Evolutionary conservation across 2,329 filamentous ascomycete species (phyloP).

Genomic region (Fusarium keratoplasticum): DNA sequence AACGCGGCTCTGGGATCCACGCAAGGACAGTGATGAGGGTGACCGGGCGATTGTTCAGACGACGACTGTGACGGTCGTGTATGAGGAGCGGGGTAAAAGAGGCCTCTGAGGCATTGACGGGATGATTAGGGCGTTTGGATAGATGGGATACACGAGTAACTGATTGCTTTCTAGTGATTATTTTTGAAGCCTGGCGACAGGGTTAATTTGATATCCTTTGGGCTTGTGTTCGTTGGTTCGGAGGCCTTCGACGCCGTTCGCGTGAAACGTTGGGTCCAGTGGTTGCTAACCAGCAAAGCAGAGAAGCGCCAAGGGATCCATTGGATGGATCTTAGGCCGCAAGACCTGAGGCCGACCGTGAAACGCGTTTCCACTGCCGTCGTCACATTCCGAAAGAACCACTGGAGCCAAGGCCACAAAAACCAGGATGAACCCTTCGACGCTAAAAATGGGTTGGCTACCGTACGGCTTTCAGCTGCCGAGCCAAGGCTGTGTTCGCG

Average conservation of each 20-base stretch:
- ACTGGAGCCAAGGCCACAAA: neutral
- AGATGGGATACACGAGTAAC: neutral
- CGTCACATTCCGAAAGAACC: neutral
- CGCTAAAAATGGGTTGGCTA: neutral
- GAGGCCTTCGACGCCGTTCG: neutral
- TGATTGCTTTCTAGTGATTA: neutral
- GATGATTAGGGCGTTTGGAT: neutral
- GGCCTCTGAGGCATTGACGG: neutral
- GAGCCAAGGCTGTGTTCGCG: constrained; percentile 37
- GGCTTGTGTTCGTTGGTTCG: neutral
- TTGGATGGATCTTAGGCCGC: neutral
- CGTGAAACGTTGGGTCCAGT: neutral
- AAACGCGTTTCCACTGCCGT: constrained; percentile 14
- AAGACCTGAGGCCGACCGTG: constrained; percentile 18
- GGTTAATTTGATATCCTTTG: neutral
- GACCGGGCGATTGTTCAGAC: constrained; percentile 41
- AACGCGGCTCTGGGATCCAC: constrained; percentile 19
- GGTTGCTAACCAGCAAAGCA: neutral
- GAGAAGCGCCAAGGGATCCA: neutral
- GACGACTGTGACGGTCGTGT: constrained; percentile 41
- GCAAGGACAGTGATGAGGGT: constrained; percentile 24
- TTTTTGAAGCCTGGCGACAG: neutral
- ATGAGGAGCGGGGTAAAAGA: constrained; percentile 26
- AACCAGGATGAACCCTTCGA: neutral
- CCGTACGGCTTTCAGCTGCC: constrained; percentile 35